Percentiles rank a stretch among this genome's conserved stretches.
These are phyloP conservation scores for Pluteus cervinus DNA, from an alignment of 768 basidiomycete genomes.

Conservation along the genomic window DNA sequence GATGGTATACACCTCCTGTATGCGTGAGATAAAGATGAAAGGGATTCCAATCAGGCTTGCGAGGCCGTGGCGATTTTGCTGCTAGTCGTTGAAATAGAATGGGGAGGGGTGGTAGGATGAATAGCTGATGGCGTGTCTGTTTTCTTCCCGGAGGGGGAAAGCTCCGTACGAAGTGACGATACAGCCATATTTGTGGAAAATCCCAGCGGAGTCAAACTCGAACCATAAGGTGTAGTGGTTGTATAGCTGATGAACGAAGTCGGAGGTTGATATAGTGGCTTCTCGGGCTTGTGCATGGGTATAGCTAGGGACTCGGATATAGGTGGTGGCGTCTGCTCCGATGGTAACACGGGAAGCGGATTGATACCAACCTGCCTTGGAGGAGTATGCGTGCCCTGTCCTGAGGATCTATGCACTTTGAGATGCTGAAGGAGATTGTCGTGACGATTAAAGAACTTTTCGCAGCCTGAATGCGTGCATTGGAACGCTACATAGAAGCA, in stretches of 20 bases:
- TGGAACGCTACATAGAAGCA: slow-evolving; percentile 48
- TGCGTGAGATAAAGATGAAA: too few relatives aligned
- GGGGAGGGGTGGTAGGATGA: too few relatives aligned
- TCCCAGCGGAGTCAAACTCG: slow-evolving; percentile 11
- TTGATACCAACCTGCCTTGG: neutral
- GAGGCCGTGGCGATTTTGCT: too few relatives aligned
- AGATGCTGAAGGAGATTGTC: slow-evolving; percentile 79
- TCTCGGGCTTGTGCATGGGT: neutral
- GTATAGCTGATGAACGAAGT: slow-evolving; percentile 1
- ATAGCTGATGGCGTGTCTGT: too few relatives aligned
- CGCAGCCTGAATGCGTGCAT: slow-evolving; percentile 62
- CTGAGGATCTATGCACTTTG: slow-evolving; percentile 49
- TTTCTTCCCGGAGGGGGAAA: slow-evolving; percentile 32
- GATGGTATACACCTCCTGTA: too few relatives aligned
- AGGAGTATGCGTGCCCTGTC: neutral
- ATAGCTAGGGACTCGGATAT: neutral
- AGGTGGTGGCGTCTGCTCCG: neutral
- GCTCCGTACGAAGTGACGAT: slow-evolving; percentile 37
- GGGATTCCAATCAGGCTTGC: too few relatives aligned
- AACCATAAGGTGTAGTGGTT: neutral
- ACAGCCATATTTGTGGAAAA: slow-evolving; percentile 36
- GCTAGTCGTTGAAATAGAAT: too few relatives aligned
- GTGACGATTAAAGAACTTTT: slow-evolving; percentile 71
- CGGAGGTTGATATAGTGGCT: neutral
- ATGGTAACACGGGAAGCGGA: neutral